Percentiles rank a stretch among this genome's conserved stretches.
phyloP scores from a whole-genome alignment of 768 basidiomycete species.

The Tephrocybe sp. region DNA sequence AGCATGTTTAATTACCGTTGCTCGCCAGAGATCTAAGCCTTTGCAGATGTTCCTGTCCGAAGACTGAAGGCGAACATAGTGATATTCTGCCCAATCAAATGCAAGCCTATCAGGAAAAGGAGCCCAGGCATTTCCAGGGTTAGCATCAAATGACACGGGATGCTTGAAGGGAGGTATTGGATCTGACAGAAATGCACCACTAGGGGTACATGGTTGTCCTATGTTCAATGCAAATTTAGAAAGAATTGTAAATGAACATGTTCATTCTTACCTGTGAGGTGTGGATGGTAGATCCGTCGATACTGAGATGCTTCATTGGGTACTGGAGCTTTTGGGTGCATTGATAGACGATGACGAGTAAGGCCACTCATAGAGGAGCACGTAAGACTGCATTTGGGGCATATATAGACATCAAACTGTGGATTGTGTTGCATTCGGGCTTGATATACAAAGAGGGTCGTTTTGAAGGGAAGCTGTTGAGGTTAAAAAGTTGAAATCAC shows the following conservation, averaged over 20 bases:
- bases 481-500: too few species aligned
- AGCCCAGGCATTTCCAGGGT: constrained; percentile 3
- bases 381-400: constrained; percentile 1
- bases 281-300: constrained; percentile 7
- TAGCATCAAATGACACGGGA: background rate
- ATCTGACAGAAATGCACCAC: constrained; percentile 2
- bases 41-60: constrained; percentile 2
- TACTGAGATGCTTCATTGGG: constrained; percentile 7
- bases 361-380: constrained; percentile 11
- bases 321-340: constrained; percentile 4
- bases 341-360: constrained; percentile 3
- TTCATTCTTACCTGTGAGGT: constrained; percentile 15
- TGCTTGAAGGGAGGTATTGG: background rate
- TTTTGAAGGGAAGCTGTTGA: too few species aligned
- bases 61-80: constrained; percentile 9
- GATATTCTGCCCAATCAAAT: constrained; percentile 9
- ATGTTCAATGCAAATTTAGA: background rate
- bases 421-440: background rate
- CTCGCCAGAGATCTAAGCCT: constrained; percentile 11
- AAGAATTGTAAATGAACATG: background rate
- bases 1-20: constrained; percentile 5
- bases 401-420: background rate
- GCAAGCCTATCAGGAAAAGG: constrained; percentile 7
- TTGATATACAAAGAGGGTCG: too few species aligned
- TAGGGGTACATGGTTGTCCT: constrained; percentile 14